These are phyloP conservation scores for Blastobotrys elegans DNA, from an alignment of 1,139 yeast genomes.

Conservation along the genomic window DNA sequence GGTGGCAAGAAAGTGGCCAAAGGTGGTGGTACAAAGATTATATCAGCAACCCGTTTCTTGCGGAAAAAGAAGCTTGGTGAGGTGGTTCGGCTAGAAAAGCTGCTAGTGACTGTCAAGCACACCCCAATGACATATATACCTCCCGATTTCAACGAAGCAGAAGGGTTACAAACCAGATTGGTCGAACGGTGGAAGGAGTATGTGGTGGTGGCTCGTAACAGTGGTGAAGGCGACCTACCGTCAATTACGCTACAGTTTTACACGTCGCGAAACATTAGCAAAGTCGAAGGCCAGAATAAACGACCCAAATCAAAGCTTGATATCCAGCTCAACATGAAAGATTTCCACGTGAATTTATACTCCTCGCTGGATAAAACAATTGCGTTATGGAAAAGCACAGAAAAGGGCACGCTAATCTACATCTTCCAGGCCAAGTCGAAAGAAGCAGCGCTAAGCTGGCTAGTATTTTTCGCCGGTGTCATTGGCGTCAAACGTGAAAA, in stretches of 20 bases:
- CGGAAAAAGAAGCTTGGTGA: constrained; percentile 46
- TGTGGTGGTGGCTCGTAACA: constrained; percentile 58
- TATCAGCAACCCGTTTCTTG: constrained; percentile 19
- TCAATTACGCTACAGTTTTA: constrained; percentile 55
- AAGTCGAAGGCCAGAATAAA: constrained; percentile 30
- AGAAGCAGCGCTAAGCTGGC: constrained; percentile 53
- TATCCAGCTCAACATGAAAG: constrained; percentile 21
- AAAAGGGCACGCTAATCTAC: constrained; percentile 38
- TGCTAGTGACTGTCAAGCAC: constrained; percentile 56
- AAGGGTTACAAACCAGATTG: constrained; percentile 45
- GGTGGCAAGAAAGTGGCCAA: background rate
- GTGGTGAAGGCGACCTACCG: constrained; percentile 40
- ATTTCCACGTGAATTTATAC: constrained; percentile 47
- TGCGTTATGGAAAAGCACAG: constrained; percentile 41
- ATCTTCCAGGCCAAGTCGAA: constrained; percentile 51
- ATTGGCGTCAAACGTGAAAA: constrained; percentile 33
- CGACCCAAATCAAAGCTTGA: constrained; percentile 24
- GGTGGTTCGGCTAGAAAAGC: constrained; percentile 56
- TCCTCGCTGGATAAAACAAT: constrained; percentile 67
- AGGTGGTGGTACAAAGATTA: constrained; percentile 7
- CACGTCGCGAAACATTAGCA: constrained; percentile 42
- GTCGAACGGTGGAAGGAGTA: constrained; percentile 76
- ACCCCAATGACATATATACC: constrained; percentile 31
- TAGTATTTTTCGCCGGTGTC: constrained; percentile 49
- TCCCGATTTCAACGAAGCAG: constrained; percentile 42